Conservation (phyloP, 305 asterid genomes). For the Fraxinus dipetala region DNA sequence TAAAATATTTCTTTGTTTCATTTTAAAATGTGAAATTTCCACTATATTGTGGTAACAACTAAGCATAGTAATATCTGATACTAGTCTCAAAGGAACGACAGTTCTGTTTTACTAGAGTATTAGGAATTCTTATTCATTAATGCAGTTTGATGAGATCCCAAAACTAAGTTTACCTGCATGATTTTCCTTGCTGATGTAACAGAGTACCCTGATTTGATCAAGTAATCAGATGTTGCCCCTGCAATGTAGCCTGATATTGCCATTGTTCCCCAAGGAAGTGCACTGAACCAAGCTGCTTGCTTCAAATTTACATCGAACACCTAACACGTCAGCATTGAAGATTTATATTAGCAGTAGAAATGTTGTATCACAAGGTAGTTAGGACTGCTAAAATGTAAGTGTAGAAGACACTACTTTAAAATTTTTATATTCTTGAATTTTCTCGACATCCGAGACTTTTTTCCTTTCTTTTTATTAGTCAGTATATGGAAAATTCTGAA, state of each 20-base stretch:
- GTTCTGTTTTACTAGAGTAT: background rate
- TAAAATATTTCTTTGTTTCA: background rate
- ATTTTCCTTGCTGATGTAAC: constrained; percentile 72
- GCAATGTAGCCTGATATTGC: constrained; percentile 92
- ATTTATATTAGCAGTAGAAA: background rate
- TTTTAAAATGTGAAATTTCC: background rate
- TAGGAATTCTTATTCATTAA: background rate
- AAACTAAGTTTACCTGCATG: constrained; percentile 65
- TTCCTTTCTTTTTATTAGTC: background rate
- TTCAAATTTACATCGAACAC: constrained; percentile 83
- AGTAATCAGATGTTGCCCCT: constrained; percentile 72
- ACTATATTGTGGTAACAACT: background rate
- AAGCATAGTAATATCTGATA: background rate
- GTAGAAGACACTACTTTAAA: background rate
- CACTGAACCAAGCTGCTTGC: constrained; percentile 99
- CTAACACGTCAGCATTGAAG: constrained; percentile 28
- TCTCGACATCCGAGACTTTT: background rate
- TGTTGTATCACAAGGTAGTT: background rate
- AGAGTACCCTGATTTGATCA: constrained; percentile 62
- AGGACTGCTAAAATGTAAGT: background rate
- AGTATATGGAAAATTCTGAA: background rate
- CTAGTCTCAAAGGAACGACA: background rate
- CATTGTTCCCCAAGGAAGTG: constrained; percentile 98
- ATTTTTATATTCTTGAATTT: background rate
- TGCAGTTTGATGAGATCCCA: background rate